A percentile compares a stretch with the other conserved stretches of the same genome.
These are phyloP conservation scores for Fistulina hepatica DNA, from an alignment of 1,284 basidiomycete species.

Conservation along the genomic window DNA sequence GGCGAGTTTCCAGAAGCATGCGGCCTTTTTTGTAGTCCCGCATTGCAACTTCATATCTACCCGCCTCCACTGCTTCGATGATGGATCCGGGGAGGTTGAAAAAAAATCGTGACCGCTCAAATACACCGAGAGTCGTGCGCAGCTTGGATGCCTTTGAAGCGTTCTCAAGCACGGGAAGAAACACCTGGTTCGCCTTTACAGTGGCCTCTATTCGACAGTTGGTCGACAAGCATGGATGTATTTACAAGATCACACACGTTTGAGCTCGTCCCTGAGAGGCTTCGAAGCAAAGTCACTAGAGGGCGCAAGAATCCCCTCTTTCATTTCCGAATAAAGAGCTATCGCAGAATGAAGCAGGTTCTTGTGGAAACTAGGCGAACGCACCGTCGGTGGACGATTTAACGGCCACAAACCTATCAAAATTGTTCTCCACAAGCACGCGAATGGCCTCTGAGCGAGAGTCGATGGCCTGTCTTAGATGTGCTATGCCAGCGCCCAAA, in stretches of 20 bases:
- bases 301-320: constrained; percentile 71
- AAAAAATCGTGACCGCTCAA: constrained; percentile 96
- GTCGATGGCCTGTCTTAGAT: constrained; percentile 72
- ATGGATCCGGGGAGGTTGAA: constrained; percentile 94
- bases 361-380: constrained; percentile 14
- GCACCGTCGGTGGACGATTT: constrained; percentile 92
- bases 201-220: constrained; percentile 49
- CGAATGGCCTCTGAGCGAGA: constrained; percentile 87
- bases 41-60: constrained; percentile 86
- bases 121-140: constrained; percentile 86
- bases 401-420: constrained; percentile 95
- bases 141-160: constrained; percentile 91
- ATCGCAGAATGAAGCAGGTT: constrained; percentile 7
- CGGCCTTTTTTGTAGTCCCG: constrained; percentile 98
- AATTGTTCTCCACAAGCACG: constrained; percentile 94
- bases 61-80: constrained; percentile 87
- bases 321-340: constrained; percentile 93
- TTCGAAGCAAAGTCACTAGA: constrained; percentile 77
- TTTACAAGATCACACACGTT: constrained; percentile 41
- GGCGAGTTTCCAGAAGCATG: constrained; percentile 78
- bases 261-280: constrained; percentile 74
- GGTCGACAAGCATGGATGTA: constrained; percentile 6
- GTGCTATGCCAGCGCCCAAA: constrained; percentile 62
- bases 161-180: constrained; percentile 93
- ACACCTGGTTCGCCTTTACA: constrained; percentile 90